Evolutionary conservation across 306 rosid species (phyloP).

Genomic region (Albizia julibrissin): DNA sequence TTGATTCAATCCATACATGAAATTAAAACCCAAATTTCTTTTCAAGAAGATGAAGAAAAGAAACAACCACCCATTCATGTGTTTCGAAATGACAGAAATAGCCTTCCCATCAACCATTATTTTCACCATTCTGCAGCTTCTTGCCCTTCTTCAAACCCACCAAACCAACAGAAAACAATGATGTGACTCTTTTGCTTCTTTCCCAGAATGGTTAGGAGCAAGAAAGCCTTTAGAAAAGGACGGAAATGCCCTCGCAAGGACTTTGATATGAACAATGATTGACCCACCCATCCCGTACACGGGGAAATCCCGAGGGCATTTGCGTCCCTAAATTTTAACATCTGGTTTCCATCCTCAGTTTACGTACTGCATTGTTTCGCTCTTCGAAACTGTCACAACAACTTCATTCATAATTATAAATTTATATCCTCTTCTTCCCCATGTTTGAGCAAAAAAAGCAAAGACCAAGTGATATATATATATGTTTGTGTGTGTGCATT

Average conservation of each 20-base stretch:
- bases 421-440: background rate
- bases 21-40: background rate
- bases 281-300: slow-evolving; percentile 53
- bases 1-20: background rate
- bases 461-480: background rate
- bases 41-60: background rate
- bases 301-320: slow-evolving; percentile 87
- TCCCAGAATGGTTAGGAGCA: slow-evolving; percentile 32
- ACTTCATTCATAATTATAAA: background rate
- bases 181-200: slow-evolving; percentile 30
- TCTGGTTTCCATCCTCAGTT: slow-evolving; percentile 42
- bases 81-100: slow-evolving; percentile 17
- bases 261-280: slow-evolving; percentile 52
- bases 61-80: background rate
- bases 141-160: background rate
- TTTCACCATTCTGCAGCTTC: background rate
- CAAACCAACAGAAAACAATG: background rate
- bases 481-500: background rate
- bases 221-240: slow-evolving; percentile 1
- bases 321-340: slow-evolving; percentile 56
- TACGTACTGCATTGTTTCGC: slow-evolving; percentile 56
- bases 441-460: background rate
- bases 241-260: slow-evolving; percentile 47
- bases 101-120: background rate
- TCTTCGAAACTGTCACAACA: slow-evolving; percentile 30